Evolutionary conservation across 1,139 yeast species (phyloP).

Genomic region (Suhomyces bolitotheri): DNA sequence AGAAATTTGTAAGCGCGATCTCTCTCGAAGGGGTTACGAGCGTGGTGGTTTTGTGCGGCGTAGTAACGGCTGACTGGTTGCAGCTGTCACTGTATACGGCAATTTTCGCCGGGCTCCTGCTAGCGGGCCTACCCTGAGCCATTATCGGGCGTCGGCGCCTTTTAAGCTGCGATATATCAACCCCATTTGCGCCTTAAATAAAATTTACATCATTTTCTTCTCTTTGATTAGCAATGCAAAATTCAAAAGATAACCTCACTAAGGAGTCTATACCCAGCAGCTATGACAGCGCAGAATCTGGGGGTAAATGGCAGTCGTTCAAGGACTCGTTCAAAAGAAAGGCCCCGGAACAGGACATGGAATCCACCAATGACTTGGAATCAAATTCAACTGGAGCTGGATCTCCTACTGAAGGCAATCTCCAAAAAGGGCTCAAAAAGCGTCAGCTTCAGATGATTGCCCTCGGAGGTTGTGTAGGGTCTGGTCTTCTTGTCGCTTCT

Average conservation of each 20-base stretch:
- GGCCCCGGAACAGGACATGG: background rate
- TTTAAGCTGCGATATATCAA: no score
- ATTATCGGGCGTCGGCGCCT: constrained; percentile 1
- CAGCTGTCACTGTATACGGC: background rate
- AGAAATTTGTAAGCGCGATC: no score
- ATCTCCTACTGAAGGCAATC: constrained; percentile 10
- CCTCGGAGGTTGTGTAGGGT: constrained; percentile 42
- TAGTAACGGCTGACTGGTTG: constrained; percentile 4
- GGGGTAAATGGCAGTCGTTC: constrained; percentile 27
- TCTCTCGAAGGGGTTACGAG: no score
- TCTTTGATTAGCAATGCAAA: background rate
- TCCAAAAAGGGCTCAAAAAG: constrained; percentile 33
- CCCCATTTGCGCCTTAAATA: no score
- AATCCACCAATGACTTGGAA: constrained; percentile 5
- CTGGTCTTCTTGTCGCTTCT: constrained; percentile 38
- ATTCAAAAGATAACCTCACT: constrained; percentile 1
- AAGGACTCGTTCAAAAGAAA: constrained; percentile 37
- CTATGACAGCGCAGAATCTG: constrained; percentile 1
- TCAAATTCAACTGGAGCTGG: background rate
- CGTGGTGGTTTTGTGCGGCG: no score
- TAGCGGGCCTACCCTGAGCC: no score
- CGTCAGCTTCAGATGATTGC: constrained; percentile 41
- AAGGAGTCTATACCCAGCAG: constrained; percentile 9
- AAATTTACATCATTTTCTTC: background rate
- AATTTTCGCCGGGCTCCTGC: constrained; percentile 1